Conservation (phyloP, 371 early-diverging fungal species). For the Circinella umbellata region DNA sequence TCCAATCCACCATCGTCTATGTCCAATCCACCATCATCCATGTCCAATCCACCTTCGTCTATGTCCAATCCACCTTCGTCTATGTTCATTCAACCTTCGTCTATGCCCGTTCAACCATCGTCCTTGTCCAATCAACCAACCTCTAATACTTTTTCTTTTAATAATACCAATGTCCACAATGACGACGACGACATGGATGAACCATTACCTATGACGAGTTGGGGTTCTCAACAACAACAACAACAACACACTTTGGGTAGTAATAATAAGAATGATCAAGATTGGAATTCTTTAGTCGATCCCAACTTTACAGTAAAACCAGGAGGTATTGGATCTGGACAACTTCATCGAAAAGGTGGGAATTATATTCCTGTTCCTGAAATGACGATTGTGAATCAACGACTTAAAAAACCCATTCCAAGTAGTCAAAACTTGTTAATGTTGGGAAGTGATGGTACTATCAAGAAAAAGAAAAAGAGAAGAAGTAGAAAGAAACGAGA, state of each 20-base stretch:
- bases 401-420: conserved; percentile 24
- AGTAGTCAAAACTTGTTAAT: neutral
- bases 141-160: too few relatives aligned
- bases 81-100: too few relatives aligned
- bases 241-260: neutral
- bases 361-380: conserved; percentile 31
- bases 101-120: too few relatives aligned
- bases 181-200: neutral
- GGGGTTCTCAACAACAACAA: neutral
- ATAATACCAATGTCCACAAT: neutral
- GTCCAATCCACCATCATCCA: too few relatives aligned
- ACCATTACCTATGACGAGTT: neutral
- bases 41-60: too few relatives aligned
- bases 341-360: conserved; percentile 26
- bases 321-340: conserved; percentile 28
- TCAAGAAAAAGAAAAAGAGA: conserved; percentile 24
- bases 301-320: conserved; percentile 24
- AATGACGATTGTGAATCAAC: conserved; percentile 22
- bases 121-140: too few relatives aligned
- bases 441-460: conserved; percentile 5
- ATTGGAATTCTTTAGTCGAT: conserved; percentile 25
- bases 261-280: neutral
- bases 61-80: too few relatives aligned
- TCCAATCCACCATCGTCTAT: too few relatives aligned
- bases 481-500: conserved; percentile 14